Evolutionary conservation across 208 protist species (phyloP).

Genomic region (Crithidia mellificae): DNA sequence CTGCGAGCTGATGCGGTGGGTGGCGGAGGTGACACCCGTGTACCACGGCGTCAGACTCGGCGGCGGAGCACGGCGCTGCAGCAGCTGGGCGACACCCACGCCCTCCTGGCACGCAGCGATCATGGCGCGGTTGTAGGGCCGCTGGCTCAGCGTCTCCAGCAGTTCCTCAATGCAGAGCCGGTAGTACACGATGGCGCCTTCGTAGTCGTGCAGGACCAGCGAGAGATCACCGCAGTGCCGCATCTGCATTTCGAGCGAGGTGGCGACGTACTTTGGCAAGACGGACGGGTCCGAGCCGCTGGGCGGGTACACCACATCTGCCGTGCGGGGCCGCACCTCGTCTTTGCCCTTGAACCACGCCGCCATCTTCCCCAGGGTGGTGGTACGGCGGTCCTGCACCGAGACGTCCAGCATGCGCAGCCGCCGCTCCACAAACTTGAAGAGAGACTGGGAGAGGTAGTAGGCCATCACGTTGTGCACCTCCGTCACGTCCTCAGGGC

Average conservation of each 20-base stretch:
- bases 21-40: constrained; percentile 39
- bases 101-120: constrained; percentile 80
- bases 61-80: constrained; percentile 47
- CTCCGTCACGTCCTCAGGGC: constrained; percentile 60
- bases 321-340: constrained; percentile 49
- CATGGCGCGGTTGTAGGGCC: constrained; percentile 68
- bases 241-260: constrained; percentile 85
- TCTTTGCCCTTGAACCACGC: constrained; percentile 83
- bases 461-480: constrained; percentile 67
- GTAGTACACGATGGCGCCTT: constrained; percentile 61
- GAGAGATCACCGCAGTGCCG: constrained; percentile 73
- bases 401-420: constrained; percentile 55
- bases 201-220: constrained; percentile 67
- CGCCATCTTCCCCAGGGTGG: constrained; percentile 79
- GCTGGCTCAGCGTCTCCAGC: constrained; percentile 50
- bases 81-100: constrained; percentile 59
- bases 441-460: constrained; percentile 75
- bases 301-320: constrained; percentile 19
- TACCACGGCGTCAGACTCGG: constrained; percentile 62
- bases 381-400: constrained; percentile 78
- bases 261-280: constrained; percentile 50
- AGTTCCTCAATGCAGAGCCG: constrained; percentile 79
- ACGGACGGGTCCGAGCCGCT: constrained; percentile 14
- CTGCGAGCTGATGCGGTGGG: constrained; percentile 46
- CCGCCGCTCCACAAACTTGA: constrained; percentile 69